Base-by-base conservation (phyloP, 164 flowering plant genomes). In the Vitis rupestris region DNA sequence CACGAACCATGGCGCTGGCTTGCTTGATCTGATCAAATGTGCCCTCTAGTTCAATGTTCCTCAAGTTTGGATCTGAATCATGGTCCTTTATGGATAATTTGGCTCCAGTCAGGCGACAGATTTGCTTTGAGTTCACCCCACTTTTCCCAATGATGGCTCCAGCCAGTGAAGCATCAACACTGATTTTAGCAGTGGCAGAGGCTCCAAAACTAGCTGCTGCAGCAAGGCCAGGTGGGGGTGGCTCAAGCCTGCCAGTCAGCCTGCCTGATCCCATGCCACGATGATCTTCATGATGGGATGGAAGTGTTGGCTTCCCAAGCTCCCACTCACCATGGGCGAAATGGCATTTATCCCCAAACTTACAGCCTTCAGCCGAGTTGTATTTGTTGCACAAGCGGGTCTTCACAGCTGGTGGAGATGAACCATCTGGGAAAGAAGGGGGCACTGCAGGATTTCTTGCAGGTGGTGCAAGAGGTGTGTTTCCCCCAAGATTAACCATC, bases 1-100 rank as follows among this genome's bases (percentile, higher is more conserved):
- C 90, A 7, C 82, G 78, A 9, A 91, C 93, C 97, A 91, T 87
- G 1, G 83, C 79, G 65, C 89, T 89, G 2, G 97, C 97, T 67
- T 82, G 86, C 54, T 84, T 84, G 75, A 91, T 91, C 81, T 91
- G 97, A 63, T 91, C 97, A 74, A 87, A 84, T 9, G 87, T 79
- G 3, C 97, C 97, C 71, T 91, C 97, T 0, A 91, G 86, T 77
- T 91, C 97, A 31, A 91, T 89, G 79, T 91, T 91, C 83, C 80
- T 82, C 69, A 84, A 62, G 66, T 74, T 86, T 0, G 88, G 81
- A 75, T 89, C 90, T 14, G 87, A 64, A 29, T 91, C 97, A 47
- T 89, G 88, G 3, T 91, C 93, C 49, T 82, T 69, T 19, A 91
- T 85, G 5, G 90, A 76, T 23, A 91, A 87, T 79, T 86, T 91